Percentiles rank a stretch among this genome's conserved stretches.
phyloP scores from a whole-genome alignment of 164 flowering plant genomes.

The Stephania yunnanensis region DNA sequence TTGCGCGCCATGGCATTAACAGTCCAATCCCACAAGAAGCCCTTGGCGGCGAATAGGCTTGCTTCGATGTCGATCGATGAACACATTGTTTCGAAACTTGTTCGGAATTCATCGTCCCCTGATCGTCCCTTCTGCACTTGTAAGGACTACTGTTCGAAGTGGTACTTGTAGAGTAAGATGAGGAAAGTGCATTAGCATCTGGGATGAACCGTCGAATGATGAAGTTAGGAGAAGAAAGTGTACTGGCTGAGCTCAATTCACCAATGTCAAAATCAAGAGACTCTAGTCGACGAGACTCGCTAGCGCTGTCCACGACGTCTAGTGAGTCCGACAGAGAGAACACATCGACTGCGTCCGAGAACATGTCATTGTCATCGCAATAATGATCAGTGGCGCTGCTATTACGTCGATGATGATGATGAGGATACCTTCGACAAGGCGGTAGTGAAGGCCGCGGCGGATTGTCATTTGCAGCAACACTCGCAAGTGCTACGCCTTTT shows the following conservation, averaged over 20 bases:
- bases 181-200: conserved; percentile 58
- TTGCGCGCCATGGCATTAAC: conserved; percentile 44
- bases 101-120: not conserved
- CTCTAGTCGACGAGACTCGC: conserved; percentile 13
- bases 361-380: conserved; percentile 22
- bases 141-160: not conserved
- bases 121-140: not conserved
- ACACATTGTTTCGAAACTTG: conserved; percentile 1
- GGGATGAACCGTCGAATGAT: conserved; percentile 64
- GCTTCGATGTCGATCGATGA: not conserved
- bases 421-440: conserved; percentile 31
- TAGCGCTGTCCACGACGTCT: conserved; percentile 2
- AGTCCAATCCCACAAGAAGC: conserved; percentile 47
- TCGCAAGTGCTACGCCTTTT: conserved; percentile 22
- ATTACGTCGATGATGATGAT: not conserved
- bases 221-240: conserved; percentile 37
- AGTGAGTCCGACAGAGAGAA: conserved; percentile 45
- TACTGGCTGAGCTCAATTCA: conserved; percentile 4
- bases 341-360: conserved; percentile 45
- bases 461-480: not conserved
- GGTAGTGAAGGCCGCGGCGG: conserved; percentile 41
- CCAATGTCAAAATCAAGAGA: conserved; percentile 21
- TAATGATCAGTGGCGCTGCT: not conserved
- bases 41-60: conserved; percentile 16
- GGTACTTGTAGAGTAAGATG: conserved; percentile 16